Percentiles rank a stretch among this genome's conserved stretches.
These are phyloP conservation scores for Tuber calosporum DNA, from an alignment of 495 filamentous ascomycete species.

Conservation along the genomic window DNA sequence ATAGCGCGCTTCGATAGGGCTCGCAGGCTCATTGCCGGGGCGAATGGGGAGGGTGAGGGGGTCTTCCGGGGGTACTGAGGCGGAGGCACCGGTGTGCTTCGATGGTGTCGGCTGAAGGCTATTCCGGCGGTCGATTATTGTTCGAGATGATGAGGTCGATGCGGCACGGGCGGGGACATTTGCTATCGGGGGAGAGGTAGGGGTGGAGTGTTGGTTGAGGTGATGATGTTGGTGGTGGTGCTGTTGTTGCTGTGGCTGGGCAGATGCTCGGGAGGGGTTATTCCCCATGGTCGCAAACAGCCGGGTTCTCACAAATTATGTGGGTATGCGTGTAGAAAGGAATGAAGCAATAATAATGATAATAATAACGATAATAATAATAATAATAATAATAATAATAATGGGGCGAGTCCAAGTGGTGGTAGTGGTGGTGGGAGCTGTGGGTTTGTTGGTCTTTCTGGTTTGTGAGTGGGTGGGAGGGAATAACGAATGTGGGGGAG, in stretches of 20 bases:
- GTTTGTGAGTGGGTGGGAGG: background rate
- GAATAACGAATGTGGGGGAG: conserved; percentile 4
- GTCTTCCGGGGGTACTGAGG: conserved; percentile 24
- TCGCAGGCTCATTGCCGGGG: conserved; percentile 18
- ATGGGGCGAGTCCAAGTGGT: background rate
- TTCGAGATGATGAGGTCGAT: conserved; percentile 28
- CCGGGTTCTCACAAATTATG: conserved; percentile 1
- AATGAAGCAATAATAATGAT: background rate
- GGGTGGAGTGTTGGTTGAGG: conserved; percentile 29
- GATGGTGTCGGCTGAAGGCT: conserved; percentile 24
- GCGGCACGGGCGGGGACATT: conserved; percentile 31
- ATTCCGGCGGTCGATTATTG: conserved; percentile 25
- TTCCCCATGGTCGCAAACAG: conserved; percentile 38
- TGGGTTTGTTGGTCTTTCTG: background rate
- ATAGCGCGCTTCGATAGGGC: conserved; percentile 21
- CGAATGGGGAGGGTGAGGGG: conserved; percentile 16
- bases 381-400: background rate
- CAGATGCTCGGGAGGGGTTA: conserved; percentile 39
- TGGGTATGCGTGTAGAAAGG: background rate
- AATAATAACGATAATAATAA: background rate
- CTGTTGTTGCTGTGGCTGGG: conserved; percentile 27
- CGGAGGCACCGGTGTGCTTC: background rate
- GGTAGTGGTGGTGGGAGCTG: conserved; percentile 1
- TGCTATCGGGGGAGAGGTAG: conserved; percentile 27
- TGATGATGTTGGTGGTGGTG: conserved; percentile 31